A percentile compares a stretch with the other conserved stretches of the same genome.
These are phyloP conservation scores for Aureobasidium sp. DNA, from an alignment of 2,329 filamentous ascomycete genomes.

Conservation along the genomic window DNA sequence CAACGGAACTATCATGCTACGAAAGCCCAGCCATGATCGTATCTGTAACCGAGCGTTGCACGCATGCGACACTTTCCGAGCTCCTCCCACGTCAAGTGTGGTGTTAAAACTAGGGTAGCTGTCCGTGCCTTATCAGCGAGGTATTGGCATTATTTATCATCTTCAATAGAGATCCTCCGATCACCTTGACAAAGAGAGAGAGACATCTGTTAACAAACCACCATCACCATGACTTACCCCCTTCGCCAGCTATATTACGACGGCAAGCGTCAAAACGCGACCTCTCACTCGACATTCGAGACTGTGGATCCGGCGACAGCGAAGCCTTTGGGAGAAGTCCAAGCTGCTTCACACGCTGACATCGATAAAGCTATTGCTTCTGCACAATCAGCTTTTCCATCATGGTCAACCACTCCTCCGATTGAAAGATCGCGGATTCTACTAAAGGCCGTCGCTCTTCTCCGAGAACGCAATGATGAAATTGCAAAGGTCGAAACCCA, in stretches of 20 bases:
- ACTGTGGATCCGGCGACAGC: slow-evolving; percentile 69
- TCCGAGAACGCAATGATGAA: slow-evolving; percentile 70
- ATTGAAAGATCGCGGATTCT: slow-evolving; percentile 70
- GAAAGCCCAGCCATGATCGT: neutral
- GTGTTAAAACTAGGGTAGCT: neutral
- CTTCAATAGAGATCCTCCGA: neutral
- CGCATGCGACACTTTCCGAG: neutral
- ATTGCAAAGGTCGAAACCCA: slow-evolving; percentile 73
- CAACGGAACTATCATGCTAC: neutral
- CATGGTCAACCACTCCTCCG: slow-evolving; percentile 71
- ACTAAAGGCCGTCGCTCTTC: slow-evolving; percentile 64
- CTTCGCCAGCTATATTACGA: slow-evolving; percentile 58
- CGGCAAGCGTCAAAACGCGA: slow-evolving; percentile 58
- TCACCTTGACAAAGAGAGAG: neutral
- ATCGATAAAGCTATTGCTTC: slow-evolving; percentile 66
- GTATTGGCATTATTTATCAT: neutral
- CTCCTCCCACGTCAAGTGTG: neutral
- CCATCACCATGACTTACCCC: slow-evolving; percentile 4
- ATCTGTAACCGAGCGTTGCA: neutral
- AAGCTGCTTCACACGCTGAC: slow-evolving; percentile 59
- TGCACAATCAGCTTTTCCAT: slow-evolving; percentile 63
- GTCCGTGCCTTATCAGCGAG: neutral
- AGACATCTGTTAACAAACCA: neutral
- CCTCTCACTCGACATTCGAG: slow-evolving; percentile 57
- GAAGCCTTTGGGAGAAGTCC: slow-evolving; percentile 62